Base-by-base conservation (phyloP, 768 basidiomycete species). In the Agrocybe praecox region DNA sequence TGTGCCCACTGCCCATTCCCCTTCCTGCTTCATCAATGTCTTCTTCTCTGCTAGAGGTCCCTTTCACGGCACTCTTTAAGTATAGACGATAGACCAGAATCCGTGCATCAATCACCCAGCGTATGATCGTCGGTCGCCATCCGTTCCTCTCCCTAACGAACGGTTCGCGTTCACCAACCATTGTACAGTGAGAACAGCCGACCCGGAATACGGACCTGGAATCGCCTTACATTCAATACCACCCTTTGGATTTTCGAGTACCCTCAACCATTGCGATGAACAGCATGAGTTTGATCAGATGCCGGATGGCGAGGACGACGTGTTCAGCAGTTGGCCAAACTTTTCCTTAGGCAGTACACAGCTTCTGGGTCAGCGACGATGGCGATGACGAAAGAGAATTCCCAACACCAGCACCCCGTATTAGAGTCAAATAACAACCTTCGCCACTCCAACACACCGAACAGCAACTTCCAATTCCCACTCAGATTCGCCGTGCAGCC, bases 121-220 rank as follows among this genome's bases (percentile, higher is more conserved):
- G n/a, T n/a, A n/a, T n/a, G 77, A 75, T 15, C 82, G 86, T 53
- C 79, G 86, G 0, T 76, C 86, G 1, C 88, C 86, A 0, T 86
- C 85, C 0, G 86, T 86, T 0, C 87, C 87, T 1, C 80, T 86
- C 11, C 83, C 83, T 0, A 80, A 80, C 81, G 2, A 79, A 78
- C 58, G 72, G 75, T 46, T 69, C 62, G 17, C 36, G 19, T 34
- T 50, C n/a, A n/a, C n/a, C n/a, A n/a, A n/a, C n/a, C n/a, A n/a
- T n/a, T 33, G 15, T 33, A 1, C 9, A 24, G 17, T 22, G 36
- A n/a, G 33, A 42, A 56, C 59, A 53, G 1, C 9, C 29, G 14
- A 34, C 34, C 21, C 45, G 40, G 55, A 59, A 53, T 56, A 60
- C 69, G 42, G 64, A 65, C 6, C 69, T 67, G 70, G 72, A 2